A percentile compares a stretch with the other conserved stretches of the same genome.
phyloP scores from a whole-genome alignment of 176 grass and related monocot genomes.

The Cocos nucifera region DNA sequence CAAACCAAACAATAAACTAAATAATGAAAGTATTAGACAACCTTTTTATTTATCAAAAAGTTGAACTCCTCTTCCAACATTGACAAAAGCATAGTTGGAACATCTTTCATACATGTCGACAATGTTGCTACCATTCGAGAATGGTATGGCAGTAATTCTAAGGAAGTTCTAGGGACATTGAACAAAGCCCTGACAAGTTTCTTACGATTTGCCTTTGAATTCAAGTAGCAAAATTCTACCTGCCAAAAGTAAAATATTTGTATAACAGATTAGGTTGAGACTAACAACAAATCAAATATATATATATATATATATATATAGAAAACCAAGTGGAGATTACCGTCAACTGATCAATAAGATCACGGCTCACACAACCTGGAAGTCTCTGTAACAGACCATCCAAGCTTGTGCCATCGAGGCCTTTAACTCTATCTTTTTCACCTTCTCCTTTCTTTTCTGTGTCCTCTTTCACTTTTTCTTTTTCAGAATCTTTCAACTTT shows the following conservation, averaged over 20 bases:
- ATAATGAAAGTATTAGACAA: slow-evolving; percentile 9
- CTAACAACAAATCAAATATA: no score
- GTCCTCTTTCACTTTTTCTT: slow-evolving; percentile 78
- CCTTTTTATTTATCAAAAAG: slow-evolving; percentile 99
- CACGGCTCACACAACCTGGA: slow-evolving; percentile 91
- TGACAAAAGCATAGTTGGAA: slow-evolving; percentile 72
- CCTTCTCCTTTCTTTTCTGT: slow-evolving; percentile 68
- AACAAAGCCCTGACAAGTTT: slow-evolving; percentile 81
- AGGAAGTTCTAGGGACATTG: slow-evolving; percentile 82
- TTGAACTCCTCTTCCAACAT: slow-evolving; percentile 99
- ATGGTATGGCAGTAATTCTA: slow-evolving; percentile 95
- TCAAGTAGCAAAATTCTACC: slow-evolving; percentile 99
- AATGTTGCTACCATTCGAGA: slow-evolving; percentile 88
- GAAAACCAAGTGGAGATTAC: slow-evolving; percentile 26
- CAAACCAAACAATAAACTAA: neutral
- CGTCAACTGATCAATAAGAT: slow-evolving; percentile 96
- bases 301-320: no score
- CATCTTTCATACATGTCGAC: slow-evolving; percentile 93
- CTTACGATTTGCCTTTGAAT: slow-evolving; percentile 96
- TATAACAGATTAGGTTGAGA: neutral
- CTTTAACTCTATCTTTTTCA: slow-evolving; percentile 90
- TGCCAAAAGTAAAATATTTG: slow-evolving; percentile 28
- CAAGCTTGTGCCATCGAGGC: slow-evolving; percentile 67
- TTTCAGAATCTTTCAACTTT: slow-evolving; percentile 63
- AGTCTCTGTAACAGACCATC: slow-evolving; percentile 77